phyloP scores from a whole-genome alignment of 495 filamentous ascomycete species.

The Apodospora peruviana region DNA sequence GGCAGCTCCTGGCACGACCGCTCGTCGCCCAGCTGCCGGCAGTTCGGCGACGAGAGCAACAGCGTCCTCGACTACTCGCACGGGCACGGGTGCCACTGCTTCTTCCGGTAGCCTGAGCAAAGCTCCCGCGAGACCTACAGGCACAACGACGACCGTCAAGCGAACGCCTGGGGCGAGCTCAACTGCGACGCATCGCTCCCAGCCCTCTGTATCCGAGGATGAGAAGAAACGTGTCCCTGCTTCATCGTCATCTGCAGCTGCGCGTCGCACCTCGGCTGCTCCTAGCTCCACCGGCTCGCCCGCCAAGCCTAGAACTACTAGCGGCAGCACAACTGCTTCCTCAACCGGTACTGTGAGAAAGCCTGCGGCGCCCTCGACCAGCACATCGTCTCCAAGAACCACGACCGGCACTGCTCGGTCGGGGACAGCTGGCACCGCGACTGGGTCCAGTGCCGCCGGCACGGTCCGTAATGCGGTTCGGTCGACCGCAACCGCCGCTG shows the following conservation, averaged over 20 bases:
- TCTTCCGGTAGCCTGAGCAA: too few species aligned
- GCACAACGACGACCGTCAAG: conserved; percentile 24
- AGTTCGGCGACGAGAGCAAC: conserved; percentile 32
- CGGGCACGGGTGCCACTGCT: conserved; percentile 16
- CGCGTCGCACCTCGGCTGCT: conserved; percentile 35
- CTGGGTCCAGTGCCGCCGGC: conserved; percentile 15
- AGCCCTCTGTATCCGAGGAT: conserved; percentile 42
- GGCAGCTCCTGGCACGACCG: conserved; percentile 8
- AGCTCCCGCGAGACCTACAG: conserved; percentile 31
- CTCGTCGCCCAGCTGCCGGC: conserved; percentile 9
- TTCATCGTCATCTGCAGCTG: conserved; percentile 28
- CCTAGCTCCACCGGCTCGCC: conserved; percentile 31
- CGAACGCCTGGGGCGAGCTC: conserved; percentile 31
- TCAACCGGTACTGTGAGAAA: conserved; percentile 36
- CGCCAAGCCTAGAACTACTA: conserved; percentile 26
- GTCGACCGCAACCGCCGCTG: conserved; percentile 21
- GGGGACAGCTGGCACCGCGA: conserved; percentile 18
- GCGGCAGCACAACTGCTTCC: conserved; percentile 19
- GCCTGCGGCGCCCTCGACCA: conserved; percentile 26
- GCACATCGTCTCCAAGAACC: conserved; percentile 19
- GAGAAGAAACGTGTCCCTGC: conserved; percentile 34
- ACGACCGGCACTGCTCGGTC: conserved; percentile 21
- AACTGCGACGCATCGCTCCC: conserved; percentile 30
- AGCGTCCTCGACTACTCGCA: conserved; percentile 31
- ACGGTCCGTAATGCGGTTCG: conserved; percentile 27